Evolutionary conservation across 1,139 yeast genomes (phyloP).

Genomic region (Candida pseudoviswanathii): DNA sequence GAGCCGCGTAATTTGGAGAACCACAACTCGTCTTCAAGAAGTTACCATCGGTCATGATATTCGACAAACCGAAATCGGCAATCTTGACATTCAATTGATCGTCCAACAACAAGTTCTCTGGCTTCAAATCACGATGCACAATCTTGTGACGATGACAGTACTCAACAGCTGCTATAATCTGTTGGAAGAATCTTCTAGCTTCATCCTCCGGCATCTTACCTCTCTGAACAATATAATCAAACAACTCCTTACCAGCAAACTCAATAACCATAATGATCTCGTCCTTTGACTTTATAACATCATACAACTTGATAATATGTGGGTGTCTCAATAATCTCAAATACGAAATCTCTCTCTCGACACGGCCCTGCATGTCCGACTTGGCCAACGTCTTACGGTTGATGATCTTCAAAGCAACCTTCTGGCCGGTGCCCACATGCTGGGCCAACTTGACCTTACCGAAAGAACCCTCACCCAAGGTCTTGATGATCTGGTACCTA

Average conservation of each 20-base stretch:
- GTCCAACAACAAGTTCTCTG: conserved; percentile 88
- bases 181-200: conserved; percentile 94
- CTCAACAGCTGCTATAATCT: conserved; percentile 95
- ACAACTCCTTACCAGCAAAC: conserved; percentile 93
- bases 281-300: conserved; percentile 93
- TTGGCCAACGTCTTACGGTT: conserved; percentile 92
- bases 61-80: conserved; percentile 95
- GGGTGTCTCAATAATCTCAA: conserved; percentile 90
- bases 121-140: conserved; percentile 95
- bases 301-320: conserved; percentile 93
- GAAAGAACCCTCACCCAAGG: conserved; percentile 96
- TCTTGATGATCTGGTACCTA: conserved; percentile 90
- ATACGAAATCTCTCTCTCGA: conserved; percentile 93
- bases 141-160: conserved; percentile 97
- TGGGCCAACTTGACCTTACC: conserved; percentile 97
- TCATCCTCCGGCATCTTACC: conserved; percentile 95
- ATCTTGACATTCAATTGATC: conserved; percentile 92
- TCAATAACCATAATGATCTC: conserved; percentile 98
- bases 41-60: conserved; percentile 98
- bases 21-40: conserved; percentile 96
- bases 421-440: conserved; percentile 88
- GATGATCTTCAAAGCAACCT: conserved; percentile 92
- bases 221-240: conserved; percentile 93
- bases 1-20: conserved; percentile 97
- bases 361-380: conserved; percentile 96